A percentile compares a stretch with the other conserved stretches of the same genome.
phyloP scores from a whole-genome alignment of 1,139 yeast species.

The Nakaseomyces uthaithaninus region DNA sequence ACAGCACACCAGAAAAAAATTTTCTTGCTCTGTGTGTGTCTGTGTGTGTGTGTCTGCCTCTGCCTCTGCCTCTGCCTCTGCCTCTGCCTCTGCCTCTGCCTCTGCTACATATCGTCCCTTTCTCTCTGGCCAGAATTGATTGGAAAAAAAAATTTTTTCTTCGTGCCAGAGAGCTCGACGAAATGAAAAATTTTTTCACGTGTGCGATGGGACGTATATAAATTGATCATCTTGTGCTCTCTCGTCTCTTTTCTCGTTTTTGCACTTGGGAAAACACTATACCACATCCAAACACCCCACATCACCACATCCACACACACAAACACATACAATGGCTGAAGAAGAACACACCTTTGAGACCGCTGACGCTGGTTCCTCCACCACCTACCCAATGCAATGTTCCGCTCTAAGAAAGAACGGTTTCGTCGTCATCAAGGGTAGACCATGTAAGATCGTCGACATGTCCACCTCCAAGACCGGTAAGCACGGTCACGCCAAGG shows the following conservation, averaged over 20 bases:
- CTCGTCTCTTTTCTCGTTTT: neutral
- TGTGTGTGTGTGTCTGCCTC: no score
- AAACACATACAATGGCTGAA: slow-evolving; percentile 51
- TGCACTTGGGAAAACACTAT: neutral
- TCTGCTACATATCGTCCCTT: neutral
- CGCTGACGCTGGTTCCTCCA: slow-evolving; percentile 98
- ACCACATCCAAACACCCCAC: neutral
- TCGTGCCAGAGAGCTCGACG: neutral
- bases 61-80: no score
- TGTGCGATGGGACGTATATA: neutral
- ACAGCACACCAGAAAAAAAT: no score
- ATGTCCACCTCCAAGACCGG: slow-evolving; percentile 99
- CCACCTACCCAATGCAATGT: slow-evolving; percentile 99
- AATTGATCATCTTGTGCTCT: neutral
- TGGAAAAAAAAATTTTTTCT: slow-evolving; percentile 3
- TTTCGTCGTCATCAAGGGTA: slow-evolving; percentile 95
- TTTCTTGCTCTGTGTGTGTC: no score
- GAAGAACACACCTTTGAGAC: slow-evolving; percentile 92
- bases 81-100: no score
- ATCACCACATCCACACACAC: neutral
- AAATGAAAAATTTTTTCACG: slow-evolving; percentile 5
- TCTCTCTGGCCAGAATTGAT: neutral
- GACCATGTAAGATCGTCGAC: slow-evolving; percentile 99
- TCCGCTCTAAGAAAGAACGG: slow-evolving; percentile 99
- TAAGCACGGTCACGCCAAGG: slow-evolving; percentile 99